Conservation (phyloP, 208 protist genomes). For the Leptomonas seymouri region DNA sequence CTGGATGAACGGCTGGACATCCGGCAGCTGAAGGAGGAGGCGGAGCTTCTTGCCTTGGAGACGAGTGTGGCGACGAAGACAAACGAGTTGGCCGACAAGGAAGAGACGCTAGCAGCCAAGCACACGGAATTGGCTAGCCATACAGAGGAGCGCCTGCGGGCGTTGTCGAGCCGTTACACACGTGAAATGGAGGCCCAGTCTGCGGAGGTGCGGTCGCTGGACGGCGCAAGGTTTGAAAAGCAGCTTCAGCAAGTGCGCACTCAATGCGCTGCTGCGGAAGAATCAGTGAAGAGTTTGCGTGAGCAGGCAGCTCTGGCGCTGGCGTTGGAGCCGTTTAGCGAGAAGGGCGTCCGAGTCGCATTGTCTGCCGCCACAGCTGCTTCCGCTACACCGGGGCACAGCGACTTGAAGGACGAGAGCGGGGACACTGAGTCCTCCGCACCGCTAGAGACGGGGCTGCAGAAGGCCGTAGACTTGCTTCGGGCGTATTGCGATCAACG, state of each 20-base stretch:
- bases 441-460: constrained; percentile 23
- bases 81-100: constrained; percentile 44
- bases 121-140: constrained; percentile 27
- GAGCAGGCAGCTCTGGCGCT: constrained; percentile 36
- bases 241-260: constrained; percentile 40
- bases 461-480: constrained; percentile 37
- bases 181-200: constrained; percentile 27
- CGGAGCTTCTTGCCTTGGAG: constrained; percentile 60
- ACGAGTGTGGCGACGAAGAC: constrained; percentile 52
- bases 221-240: constrained; percentile 36
- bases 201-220: constrained; percentile 41
- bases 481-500: constrained; percentile 46
- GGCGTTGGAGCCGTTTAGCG: constrained; percentile 30
- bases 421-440: background rate
- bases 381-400: background rate
- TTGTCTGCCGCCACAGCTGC: background rate
- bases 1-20: constrained; percentile 41
- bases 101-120: constrained; percentile 32
- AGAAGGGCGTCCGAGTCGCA: constrained; percentile 31
- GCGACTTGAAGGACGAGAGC: background rate
- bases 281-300: constrained; percentile 26
- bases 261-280: constrained; percentile 5
- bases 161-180: constrained; percentile 31
- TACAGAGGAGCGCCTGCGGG: constrained; percentile 33
- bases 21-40: constrained; percentile 58